Evolutionary conservation across 2,329 filamentous ascomycete genomes (phyloP).

Genomic region (Chrysoporthe deuterocubensis): DNA sequence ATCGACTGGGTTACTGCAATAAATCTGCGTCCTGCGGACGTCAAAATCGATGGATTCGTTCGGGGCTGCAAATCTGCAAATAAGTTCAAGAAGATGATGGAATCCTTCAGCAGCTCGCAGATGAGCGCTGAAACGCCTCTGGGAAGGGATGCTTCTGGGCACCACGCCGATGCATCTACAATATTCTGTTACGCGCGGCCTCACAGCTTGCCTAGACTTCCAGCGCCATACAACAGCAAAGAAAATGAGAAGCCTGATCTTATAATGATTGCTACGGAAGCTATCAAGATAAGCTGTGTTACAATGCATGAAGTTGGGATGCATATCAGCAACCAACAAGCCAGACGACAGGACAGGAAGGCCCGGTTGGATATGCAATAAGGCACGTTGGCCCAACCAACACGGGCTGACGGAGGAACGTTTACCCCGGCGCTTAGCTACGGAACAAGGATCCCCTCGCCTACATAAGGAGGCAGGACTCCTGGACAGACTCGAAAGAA

Average conservation of each 20-base stretch:
- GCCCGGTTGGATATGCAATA: too few species aligned
- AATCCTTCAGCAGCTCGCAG: background rate
- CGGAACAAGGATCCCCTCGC: too few species aligned
- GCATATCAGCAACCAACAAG: too few species aligned
- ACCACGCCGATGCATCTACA: background rate
- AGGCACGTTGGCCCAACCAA: too few species aligned
- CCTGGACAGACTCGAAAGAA: too few species aligned
- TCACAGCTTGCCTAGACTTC: background rate
- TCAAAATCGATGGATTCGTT: background rate
- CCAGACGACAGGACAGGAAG: too few species aligned
- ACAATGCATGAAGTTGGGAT: too few species aligned
- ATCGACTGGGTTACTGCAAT: constrained; percentile 20
- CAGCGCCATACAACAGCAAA: background rate
- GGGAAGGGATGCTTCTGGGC: background rate
- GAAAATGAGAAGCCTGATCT: background rate
- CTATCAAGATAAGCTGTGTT: background rate
- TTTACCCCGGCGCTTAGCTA: too few species aligned
- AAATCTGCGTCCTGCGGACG: background rate
- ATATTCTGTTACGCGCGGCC: background rate
- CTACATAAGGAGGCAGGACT: too few species aligned
- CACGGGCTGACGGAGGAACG: too few species aligned
- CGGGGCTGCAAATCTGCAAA: background rate
- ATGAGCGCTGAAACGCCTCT: too few species aligned
- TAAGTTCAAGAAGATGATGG: constrained; percentile 14
- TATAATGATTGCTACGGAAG: background rate